Conservation (phyloP, 768 basidiomycete species). For the Leccinum broughii region DNA sequence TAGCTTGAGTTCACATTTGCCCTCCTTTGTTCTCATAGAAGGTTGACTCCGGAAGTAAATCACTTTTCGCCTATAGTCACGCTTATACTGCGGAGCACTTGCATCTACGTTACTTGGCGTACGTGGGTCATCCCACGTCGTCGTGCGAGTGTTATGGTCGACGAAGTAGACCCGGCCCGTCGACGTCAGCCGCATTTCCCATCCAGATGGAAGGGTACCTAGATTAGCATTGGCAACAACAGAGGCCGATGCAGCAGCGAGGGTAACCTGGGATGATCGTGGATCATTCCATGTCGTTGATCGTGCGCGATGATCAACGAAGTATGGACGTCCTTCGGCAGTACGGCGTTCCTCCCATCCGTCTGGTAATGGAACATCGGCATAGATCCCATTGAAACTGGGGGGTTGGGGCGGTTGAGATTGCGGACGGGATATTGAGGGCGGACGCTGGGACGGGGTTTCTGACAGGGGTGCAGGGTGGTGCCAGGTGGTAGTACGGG, state of each 20-base stretch:
- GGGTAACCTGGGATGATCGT: constrained; percentile 51
- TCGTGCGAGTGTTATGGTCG: constrained; percentile 87
- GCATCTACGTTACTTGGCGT: constrained; percentile 80
- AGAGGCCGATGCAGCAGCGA: constrained; percentile 44
- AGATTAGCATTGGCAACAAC: constrained; percentile 57
- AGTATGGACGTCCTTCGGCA: constrained; percentile 79
- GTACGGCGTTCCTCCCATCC: constrained; percentile 94
- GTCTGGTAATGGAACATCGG: constrained; percentile 73
- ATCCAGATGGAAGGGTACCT: constrained; percentile 85
- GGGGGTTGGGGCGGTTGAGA: constrained; percentile 32
- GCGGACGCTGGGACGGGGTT: constrained; percentile 22
- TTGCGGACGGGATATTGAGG: constrained; percentile 16
- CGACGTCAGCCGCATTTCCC: constrained; percentile 93
- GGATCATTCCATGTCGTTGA: constrained; percentile 95
- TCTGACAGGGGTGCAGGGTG: constrained; percentile 39
- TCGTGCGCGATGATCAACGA: constrained; percentile 75
- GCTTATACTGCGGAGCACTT: constrained; percentile 93
- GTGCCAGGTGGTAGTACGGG: constrained; percentile 80
- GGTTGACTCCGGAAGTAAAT: constrained; percentile 93
- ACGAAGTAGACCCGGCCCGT: constrained; percentile 89
- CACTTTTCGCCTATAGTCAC: constrained; percentile 88
- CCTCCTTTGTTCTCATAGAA: constrained; percentile 71
- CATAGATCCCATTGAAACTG: constrained; percentile 37
- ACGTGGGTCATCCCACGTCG: constrained; percentile 92
- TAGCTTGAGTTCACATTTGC: constrained; percentile 87